phyloP scores from a whole-genome alignment of 345 rosid species.

The Cochlearia excelsa region DNA sequence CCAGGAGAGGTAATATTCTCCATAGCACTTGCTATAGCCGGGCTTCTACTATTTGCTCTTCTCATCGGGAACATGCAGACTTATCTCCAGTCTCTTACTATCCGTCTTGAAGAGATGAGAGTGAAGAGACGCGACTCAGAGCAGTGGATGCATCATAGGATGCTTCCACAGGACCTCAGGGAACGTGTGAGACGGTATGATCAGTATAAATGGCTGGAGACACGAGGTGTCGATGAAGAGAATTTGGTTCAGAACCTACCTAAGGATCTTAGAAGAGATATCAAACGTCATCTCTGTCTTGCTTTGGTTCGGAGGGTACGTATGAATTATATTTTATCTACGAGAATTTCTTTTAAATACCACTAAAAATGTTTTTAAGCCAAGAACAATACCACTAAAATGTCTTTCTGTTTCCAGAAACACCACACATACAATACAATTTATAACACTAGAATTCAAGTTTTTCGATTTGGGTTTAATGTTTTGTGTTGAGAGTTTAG shows the following conservation, averaged over 20 bases:
- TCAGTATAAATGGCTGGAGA: conserved; percentile 96
- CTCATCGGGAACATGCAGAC: conserved; percentile 99
- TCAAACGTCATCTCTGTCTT: conserved; percentile 90
- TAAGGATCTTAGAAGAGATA: conserved; percentile 92
- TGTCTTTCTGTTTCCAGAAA: no score
- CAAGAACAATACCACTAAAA: no score
- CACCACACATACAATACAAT: no score
- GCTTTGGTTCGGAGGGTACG: conserved; percentile 92
- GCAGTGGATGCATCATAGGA: conserved; percentile 98
- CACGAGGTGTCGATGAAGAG: conserved; percentile 96
- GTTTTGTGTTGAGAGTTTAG: no score
- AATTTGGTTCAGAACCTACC: conserved; percentile 82
- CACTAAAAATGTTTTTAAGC: no score
- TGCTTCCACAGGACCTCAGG: conserved; percentile 81
- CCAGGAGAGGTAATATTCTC: conserved; percentile 87
- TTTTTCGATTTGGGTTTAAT: no score
- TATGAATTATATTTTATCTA: neutral
- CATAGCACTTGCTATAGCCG: conserved; percentile 74
- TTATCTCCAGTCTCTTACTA: conserved; percentile 92
- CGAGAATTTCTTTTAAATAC: no score
- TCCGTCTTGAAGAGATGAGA: conserved; percentile 96
- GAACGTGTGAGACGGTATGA: conserved; percentile 92
- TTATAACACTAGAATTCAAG: no score
- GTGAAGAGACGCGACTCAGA: conserved; percentile 97
- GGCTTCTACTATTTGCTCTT: conserved; percentile 93